A percentile compares a stretch with the other conserved stretches of the same genome.
Conservation (phyloP, 2,329 filamentous ascomycete genomes). For the Rugonectria rugulosa region DNA sequence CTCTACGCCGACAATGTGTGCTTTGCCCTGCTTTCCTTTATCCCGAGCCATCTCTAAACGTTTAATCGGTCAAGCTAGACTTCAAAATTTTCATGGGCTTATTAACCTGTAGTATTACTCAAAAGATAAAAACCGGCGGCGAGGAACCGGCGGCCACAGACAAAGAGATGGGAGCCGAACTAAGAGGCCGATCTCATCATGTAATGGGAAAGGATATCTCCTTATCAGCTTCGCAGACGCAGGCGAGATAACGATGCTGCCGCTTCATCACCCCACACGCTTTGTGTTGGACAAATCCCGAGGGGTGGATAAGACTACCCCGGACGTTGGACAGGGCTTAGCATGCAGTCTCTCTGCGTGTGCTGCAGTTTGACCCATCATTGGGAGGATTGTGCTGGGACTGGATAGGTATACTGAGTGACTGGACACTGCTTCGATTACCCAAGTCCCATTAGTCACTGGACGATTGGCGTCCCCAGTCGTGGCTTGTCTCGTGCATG, state of each 20-base stretch:
- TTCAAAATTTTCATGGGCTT: no score
- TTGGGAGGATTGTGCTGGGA: no score
- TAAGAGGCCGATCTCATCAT: conserved; percentile 10
- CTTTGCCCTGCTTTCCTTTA: no score
- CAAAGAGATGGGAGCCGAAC: background rate
- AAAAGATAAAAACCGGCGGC: background rate
- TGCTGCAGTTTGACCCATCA: background rate
- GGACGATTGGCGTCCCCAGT: background rate
- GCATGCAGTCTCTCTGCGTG: background rate
- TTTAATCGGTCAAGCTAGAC: no score
- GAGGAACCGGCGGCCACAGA: background rate
- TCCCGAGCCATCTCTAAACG: no score
- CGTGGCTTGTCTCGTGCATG: background rate
- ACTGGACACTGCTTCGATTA: conserved; percentile 5
- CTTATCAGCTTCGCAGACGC: conserved; percentile 1
- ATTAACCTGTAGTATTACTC: no score
- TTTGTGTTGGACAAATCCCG: background rate
- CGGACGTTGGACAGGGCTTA: background rate
- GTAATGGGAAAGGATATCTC: conserved; percentile 5
- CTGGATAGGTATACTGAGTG: background rate
- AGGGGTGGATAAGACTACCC: background rate
- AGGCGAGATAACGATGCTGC: background rate
- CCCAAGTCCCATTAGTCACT: conserved; percentile 11
- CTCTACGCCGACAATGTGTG: no score
- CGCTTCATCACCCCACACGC: conserved; percentile 6